Evolutionary conservation across 345 rosid species (phyloP), one percentile per base, ranked within the genome.

Genomic region (Angophora floribunda): DNA sequence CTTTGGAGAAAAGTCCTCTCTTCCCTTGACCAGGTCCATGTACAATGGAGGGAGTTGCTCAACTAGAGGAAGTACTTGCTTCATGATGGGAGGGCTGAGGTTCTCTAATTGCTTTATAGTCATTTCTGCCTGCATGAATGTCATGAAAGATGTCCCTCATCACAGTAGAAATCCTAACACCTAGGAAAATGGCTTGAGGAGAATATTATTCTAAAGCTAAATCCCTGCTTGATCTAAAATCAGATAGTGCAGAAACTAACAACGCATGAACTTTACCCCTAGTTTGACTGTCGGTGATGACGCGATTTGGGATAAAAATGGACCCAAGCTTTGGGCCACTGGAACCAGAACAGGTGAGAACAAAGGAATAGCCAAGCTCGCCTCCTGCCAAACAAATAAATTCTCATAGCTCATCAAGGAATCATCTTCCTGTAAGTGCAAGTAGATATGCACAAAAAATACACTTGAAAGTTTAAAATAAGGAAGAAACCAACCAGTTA

Each of bases 31-130:
- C 55, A 98, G 94, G 95, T 98, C 99, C 98, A 94, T 95, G 94
- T 97, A 98, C 92, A 98, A 88, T 41, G 99, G 98, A 90, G 99
- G 98, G 67, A 98, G 95, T 93, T 98, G 99, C 93, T 98, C 99
- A 55, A 98, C 95, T 90, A 98, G 88, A 80, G 99, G 99, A 89
- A 98, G 93, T 90, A 94, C 98, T 92, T 98, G 99, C 95, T 96
- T 98, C 98, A 98, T 93, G 63, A 98, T 94, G 49, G 99, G 97
- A 89, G 99, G 99, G 82, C 98, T 95, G 87, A 97, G 95, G 90
- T 91, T 95, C 93, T 95, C 99, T 88, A 98, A 88, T 90, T 97
- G 98, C 94, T 97, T 98, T 87, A 96, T 82, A 22, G 99, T 97
- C 96, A 97, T 95, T 93, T 97, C 99, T 79, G 99, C 99, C 98